phyloP scores from a whole-genome alignment of 1,284 basidiomycete species.

The Anthracocystis panici-leucophaei region DNA sequence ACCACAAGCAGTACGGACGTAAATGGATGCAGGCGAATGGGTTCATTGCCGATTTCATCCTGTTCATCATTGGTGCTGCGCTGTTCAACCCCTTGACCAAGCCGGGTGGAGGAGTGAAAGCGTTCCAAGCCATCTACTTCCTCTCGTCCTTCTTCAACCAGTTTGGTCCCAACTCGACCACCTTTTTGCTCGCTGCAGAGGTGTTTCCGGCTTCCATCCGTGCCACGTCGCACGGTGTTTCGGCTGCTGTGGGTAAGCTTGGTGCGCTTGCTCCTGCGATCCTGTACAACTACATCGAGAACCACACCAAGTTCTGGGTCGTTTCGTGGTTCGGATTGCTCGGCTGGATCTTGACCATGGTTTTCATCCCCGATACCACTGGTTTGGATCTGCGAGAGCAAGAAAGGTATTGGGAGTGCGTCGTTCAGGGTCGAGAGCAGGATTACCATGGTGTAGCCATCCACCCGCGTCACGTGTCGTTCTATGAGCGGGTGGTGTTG shows the following conservation, averaged over 20 bases:
- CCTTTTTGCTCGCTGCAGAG: constrained; percentile 70
- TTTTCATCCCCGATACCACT: constrained; percentile 74
- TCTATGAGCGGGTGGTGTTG: constrained; percentile 72
- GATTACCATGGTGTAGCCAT: constrained; percentile 75
- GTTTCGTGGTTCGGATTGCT: constrained; percentile 74
- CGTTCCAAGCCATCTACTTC: constrained; percentile 74
- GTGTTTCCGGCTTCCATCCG: constrained; percentile 70
- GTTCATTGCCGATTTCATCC: constrained; percentile 72
- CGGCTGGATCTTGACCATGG: constrained; percentile 71
- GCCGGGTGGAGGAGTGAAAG: constrained; percentile 65
- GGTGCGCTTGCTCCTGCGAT: constrained; percentile 70
- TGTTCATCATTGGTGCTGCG: constrained; percentile 71
- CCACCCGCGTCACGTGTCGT: constrained; percentile 73
- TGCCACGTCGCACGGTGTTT: constrained; percentile 70
- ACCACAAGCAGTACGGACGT: constrained; percentile 73
- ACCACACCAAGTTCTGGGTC: constrained; percentile 73
- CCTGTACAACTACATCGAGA: constrained; percentile 70
- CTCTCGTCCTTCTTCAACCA: constrained; percentile 74
- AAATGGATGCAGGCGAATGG: constrained; percentile 73
- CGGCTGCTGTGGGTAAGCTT: constrained; percentile 70
- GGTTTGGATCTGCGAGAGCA: constrained; percentile 74
- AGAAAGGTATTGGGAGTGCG: constrained; percentile 74
- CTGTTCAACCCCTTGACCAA: constrained; percentile 69
- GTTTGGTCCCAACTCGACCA: constrained; percentile 73
- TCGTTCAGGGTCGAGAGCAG: constrained; percentile 71